Evolutionary conservation across 805 yeast genomes (phyloP).

Genomic region (Wickerhamiella qilinensis): DNA sequence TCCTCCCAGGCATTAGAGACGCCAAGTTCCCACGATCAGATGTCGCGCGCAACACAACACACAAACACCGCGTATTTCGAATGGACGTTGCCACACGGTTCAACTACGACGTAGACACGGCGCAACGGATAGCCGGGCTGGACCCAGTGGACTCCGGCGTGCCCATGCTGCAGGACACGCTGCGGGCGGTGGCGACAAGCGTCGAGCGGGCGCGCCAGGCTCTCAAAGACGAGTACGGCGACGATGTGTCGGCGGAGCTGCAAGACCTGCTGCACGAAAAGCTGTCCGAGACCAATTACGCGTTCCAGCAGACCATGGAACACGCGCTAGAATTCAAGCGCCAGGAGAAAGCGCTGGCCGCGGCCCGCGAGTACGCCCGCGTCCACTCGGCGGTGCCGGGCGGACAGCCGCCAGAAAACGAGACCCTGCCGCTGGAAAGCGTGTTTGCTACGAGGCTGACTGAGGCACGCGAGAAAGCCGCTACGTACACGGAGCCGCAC

Average conservation of each 20-base stretch:
- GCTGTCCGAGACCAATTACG: slow-evolving; percentile 10
- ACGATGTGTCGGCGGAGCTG: slow-evolving; percentile 6
- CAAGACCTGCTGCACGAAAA: slow-evolving; percentile 7
- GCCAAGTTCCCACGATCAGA: too few relatives aligned
- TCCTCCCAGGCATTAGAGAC: too few relatives aligned
- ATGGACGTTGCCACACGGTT: too few relatives aligned
- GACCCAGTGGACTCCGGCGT: too few relatives aligned
- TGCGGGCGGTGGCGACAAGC: not conserved
- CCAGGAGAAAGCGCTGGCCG: not conserved
- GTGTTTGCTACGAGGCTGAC: not conserved
- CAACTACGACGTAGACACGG: too few relatives aligned
- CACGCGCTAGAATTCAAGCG: not conserved
- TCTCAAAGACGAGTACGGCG: not conserved
- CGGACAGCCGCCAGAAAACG: too few relatives aligned
- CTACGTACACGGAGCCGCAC: not conserved
- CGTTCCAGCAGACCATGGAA: not conserved
- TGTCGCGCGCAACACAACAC: too few relatives aligned
- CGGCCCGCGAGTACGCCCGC: not conserved
- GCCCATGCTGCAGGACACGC: not conserved
- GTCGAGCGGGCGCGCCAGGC: not conserved
- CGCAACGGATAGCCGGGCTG: too few relatives aligned
- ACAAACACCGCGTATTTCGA: too few relatives aligned
- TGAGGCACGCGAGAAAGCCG: not conserved
- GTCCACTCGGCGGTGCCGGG: too few relatives aligned
- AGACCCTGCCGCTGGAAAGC: not conserved